A percentile compares a stretch with the other conserved stretches of the same genome.
These are phyloP conservation scores for Brassica cretica DNA, from an alignment of 345 rosid genomes.

Conservation along the genomic window DNA sequence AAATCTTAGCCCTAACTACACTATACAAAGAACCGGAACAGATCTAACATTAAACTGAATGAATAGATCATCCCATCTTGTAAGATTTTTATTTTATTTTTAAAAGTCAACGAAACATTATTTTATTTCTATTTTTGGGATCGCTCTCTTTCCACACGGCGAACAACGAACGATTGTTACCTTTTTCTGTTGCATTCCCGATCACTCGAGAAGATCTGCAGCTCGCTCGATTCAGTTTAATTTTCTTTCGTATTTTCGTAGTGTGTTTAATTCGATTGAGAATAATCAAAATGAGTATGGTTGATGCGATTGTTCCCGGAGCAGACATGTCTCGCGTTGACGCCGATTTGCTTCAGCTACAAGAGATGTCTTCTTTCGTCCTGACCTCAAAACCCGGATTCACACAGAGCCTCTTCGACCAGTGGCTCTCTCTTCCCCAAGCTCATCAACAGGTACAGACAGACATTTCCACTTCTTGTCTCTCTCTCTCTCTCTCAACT, in stretches of 20 bases:
- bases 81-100: background rate
- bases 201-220: conserved; percentile 40
- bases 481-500: background rate
- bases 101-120: conserved; percentile 4
- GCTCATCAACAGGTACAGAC: conserved; percentile 65
- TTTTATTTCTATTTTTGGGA: background rate
- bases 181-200: conserved; percentile 4
- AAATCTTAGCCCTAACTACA: too few relatives aligned
- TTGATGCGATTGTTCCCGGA: conserved; percentile 42
- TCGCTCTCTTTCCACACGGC: conserved; percentile 4
- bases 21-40: background rate
- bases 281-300: conserved; percentile 14
- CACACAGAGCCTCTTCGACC: conserved; percentile 75
- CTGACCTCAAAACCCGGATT: conserved; percentile 73
- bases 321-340: conserved; percentile 74
- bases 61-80: background rate
- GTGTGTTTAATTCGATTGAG: conserved; percentile 30
- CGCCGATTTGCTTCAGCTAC: conserved; percentile 81
- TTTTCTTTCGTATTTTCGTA: conserved; percentile 10
- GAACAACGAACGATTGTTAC: background rate
- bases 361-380: conserved; percentile 71
- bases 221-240: conserved; percentile 28
- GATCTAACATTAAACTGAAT: background rate
- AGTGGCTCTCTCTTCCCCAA: conserved; percentile 94
- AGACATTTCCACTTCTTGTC: background rate